These are phyloP conservation scores for Favolaschia claudopus DNA, from an alignment of 768 basidiomycete genomes.

Conservation along the genomic window DNA sequence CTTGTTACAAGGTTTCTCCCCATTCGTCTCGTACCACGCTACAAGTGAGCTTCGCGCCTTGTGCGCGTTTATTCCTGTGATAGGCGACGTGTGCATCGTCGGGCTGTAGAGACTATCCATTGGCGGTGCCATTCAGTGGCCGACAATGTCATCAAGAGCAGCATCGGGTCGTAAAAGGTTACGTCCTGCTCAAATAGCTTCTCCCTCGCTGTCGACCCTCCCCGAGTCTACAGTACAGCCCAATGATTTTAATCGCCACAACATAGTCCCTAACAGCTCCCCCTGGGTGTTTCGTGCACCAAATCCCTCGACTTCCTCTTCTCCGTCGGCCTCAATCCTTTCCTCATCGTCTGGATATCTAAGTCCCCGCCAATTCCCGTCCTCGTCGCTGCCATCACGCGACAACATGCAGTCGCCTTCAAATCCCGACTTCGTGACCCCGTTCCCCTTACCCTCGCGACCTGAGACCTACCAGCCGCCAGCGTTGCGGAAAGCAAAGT, in stretches of 20 bases:
- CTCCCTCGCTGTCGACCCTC: neutral
- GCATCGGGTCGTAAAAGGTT: conserved; percentile 24
- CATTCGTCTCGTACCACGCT: neutral
- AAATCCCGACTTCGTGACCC: neutral
- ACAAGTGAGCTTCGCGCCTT: too few species aligned
- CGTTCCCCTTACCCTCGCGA: neutral
- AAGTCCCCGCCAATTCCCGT: neutral
- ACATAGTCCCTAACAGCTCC: neutral
- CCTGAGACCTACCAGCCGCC: conserved; percentile 5
- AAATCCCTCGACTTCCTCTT: neutral
- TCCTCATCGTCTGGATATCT: conserved; percentile 3
- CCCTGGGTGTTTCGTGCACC: neutral
- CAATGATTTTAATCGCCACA: neutral
- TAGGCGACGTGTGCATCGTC: neutral
- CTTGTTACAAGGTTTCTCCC: neutral
- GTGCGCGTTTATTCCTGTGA: neutral
- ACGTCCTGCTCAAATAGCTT: neutral
- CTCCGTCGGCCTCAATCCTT: neutral
- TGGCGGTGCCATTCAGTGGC: neutral
- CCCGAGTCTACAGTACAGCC: neutral
- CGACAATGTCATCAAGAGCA: conserved; percentile 23
- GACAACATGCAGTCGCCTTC: neutral
- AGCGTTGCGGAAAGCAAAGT: conserved; percentile 1
- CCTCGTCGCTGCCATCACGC: conserved; percentile 5
- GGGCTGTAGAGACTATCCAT: neutral